Base-by-base conservation (phyloP, 345 rosid genomes). In the Populus simonii region DNA sequence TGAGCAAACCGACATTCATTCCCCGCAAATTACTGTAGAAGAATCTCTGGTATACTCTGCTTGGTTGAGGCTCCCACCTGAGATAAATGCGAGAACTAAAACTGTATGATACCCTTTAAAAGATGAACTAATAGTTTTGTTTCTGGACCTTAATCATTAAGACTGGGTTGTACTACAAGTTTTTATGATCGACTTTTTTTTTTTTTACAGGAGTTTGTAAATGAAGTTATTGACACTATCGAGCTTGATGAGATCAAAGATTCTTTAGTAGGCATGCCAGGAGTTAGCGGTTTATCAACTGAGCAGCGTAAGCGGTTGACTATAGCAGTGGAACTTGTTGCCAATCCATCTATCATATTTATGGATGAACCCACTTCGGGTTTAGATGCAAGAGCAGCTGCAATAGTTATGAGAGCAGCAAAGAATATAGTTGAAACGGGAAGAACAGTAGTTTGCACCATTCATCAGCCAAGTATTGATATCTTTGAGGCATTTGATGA, bases 331-430 rank as follows among this genome's bases (percentile, higher is more conserved):
- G 93, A 91, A 78, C 87, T 93, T 47, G 98, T 93, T 29, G 92
- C 98, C 62, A 93, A 92, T 80, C 98, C 96, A 7, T 89, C 92
- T 7, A 86, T 93, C 65, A 87, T 93, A 3, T 93, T 92, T 80
- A 93, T 93, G 98, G 98, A 93, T 76, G 96, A 93, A 78, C 98
- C 98, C 35, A 90, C 98, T 39, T 88, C 98, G 1, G 91, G 98
- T 41, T 80, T 92, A n/a, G 96, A 93, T 78, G 98, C 96, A 66
- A 86, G 96, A 86, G 86, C 98, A 25, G 98, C 98, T 6, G 98
- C 94, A 67, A 87, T 93, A 68, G 94, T 91, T 63, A 88, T 93
- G 94, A 81, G 98, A 78, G 93, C 90, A 45, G 94, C 90, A 84
- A 93, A 90, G 83, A 93, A 91, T 73, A 83, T 91, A 0, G 94